phyloP scores from a whole-genome alignment of 208 protist species.

The Angomonas ambiguus region DNA sequence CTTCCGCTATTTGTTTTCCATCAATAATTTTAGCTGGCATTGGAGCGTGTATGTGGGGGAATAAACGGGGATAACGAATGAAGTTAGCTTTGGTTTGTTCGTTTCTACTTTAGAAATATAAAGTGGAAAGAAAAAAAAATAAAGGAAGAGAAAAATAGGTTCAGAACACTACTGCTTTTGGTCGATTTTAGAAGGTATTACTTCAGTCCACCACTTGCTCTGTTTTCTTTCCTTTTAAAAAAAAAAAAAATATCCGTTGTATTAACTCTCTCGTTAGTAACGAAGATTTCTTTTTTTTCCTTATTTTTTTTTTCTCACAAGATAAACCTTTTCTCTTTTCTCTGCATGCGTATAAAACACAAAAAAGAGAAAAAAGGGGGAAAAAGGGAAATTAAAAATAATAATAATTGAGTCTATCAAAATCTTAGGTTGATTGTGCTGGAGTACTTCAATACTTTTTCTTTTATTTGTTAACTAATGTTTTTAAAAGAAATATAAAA shows the following conservation, averaged over 20 bases:
- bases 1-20: constrained; percentile 75
- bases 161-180: neutral
- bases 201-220: neutral
- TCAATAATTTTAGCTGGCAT: constrained; percentile 87
- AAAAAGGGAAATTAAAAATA: neutral
- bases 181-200: neutral
- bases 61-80: neutral
- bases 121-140: neutral
- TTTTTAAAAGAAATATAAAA: too few species aligned
- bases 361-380: neutral
- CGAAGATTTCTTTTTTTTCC: neutral
- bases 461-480: too few species aligned
- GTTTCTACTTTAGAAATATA: neutral
- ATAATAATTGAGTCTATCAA: neutral
- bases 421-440: too few species aligned
- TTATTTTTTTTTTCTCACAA: neutral
- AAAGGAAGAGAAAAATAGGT: constrained; percentile 1
- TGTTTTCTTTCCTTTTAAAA: too few species aligned
- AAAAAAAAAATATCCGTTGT: neutral
- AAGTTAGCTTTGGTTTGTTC: neutral
- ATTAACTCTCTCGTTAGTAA: neutral
- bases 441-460: too few species aligned
- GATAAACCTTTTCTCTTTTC: neutral
- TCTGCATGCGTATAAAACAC: neutral
- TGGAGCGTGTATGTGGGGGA: neutral